A percentile compares a stretch with the other conserved stretches of the same genome.
These are phyloP conservation scores for Physcomitrium patens DNA, from an alignment of 225 moss, liverwort and hornwort genomes.

Conservation along the genomic window DNA sequence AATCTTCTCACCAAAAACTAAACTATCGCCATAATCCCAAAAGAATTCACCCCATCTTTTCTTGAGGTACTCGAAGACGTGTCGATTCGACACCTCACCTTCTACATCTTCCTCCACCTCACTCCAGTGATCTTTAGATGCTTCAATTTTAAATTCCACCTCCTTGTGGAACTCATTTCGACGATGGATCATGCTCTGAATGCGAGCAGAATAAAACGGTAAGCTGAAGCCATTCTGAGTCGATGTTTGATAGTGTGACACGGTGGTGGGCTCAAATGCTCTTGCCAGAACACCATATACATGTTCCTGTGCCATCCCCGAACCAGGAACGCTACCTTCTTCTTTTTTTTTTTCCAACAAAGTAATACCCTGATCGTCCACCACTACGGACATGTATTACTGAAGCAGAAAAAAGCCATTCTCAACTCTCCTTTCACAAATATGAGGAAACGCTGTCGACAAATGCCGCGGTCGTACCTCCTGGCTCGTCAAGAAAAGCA, in stretches of 20 bases:
- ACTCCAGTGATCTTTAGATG: slow-evolving; percentile 34
- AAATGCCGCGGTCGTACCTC: no score
- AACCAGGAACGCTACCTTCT: slow-evolving; percentile 3
- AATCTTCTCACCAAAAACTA: slow-evolving; percentile 27
- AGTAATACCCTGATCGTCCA: no score
- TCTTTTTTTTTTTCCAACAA: slow-evolving; percentile 10
- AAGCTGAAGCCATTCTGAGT: slow-evolving; percentile 10
- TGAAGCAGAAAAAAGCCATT: no score
- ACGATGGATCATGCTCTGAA: slow-evolving; percentile 25
- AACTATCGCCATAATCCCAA: not conserved
- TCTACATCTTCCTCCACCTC: not conserved
- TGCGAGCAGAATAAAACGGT: slow-evolving; percentile 27
- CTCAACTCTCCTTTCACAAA: no score
- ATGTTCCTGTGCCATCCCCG: not conserved
- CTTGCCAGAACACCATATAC: slow-evolving; percentile 3
- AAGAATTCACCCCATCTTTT: slow-evolving; percentile 31
- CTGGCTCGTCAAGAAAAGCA: no score
- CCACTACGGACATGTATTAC: no score
- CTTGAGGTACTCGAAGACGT: slow-evolving; percentile 25
- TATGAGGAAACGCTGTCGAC: no score
- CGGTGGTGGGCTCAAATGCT: slow-evolving; percentile 2
- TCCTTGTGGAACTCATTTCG: slow-evolving; percentile 23
- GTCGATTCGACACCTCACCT: slow-evolving; percentile 4
- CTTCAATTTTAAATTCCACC: slow-evolving; percentile 32
- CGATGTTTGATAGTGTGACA: slow-evolving; percentile 14